These are phyloP conservation scores for Lachancea thermotolerans DNA, from an alignment of 805 yeast genomes.

Conservation along the genomic window DNA sequence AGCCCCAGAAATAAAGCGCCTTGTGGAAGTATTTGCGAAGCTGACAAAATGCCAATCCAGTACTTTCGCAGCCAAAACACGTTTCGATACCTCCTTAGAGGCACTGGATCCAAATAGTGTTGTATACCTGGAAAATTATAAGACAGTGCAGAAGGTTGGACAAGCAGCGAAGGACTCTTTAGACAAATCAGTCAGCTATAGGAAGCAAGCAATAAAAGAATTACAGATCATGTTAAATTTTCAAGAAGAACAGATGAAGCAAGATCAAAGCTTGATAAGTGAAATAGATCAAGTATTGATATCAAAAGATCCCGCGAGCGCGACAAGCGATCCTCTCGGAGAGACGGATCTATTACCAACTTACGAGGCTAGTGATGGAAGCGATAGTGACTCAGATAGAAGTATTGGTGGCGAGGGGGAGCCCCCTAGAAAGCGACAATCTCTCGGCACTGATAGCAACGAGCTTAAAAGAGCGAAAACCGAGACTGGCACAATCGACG, in stretches of 20 bases:
- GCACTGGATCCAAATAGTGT: constrained; percentile 24
- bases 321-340: constrained; percentile 4
- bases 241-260: constrained; percentile 22
- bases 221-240: constrained; percentile 22
- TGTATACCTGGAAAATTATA: constrained; percentile 25
- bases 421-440: constrained; percentile 1
- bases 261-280: constrained; percentile 23
- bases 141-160: constrained; percentile 29
- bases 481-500: constrained; percentile 6
- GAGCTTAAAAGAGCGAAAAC: constrained; percentile 5
- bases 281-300: constrained; percentile 23
- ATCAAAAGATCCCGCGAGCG: constrained; percentile 21
- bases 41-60: constrained; percentile 20
- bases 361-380: constrained; percentile 26
- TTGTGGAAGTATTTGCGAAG: constrained; percentile 21
- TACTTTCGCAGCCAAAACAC: constrained; percentile 19
- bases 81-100: constrained; percentile 25
- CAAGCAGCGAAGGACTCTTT: constrained; percentile 25
- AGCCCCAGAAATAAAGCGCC: constrained; percentile 31
- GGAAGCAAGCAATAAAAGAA: constrained; percentile 24
- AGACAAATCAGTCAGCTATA: constrained; percentile 22
- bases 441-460: not conserved
- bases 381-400: constrained; percentile 12
- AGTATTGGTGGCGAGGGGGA: constrained; percentile 11
- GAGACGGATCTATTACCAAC: constrained; percentile 25